Base-by-base conservation (phyloP, 2,329 filamentous ascomycete species). In the Shiraia bambusicola region DNA sequence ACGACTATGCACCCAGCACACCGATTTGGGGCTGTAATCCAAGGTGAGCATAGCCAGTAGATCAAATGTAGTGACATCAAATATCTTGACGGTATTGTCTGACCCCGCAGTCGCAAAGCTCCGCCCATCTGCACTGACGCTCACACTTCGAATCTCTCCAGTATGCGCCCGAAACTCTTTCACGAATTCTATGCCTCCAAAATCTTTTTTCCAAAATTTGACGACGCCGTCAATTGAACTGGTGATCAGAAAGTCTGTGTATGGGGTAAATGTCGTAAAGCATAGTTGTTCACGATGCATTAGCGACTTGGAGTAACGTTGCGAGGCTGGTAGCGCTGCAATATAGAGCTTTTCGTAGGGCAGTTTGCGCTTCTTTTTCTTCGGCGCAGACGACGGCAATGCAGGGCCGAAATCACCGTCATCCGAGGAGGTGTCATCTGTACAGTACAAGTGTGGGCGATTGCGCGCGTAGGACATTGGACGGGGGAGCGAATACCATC, bases 131-230 rank as follows among this genome's bases (percentile, higher is more conserved):
- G 84, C 80, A 70, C 92, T 97, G 50, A 88, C 85, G 27, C 84
- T 93, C 31, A 93, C 88, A 19, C 86, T 86, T 47, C 77, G 83
- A 62, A 97, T 88, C 63, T 94, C 88, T 37, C 88, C 88, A 42
- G 80, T 78, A 70, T 98, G 94, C 6, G 93, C 91, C 63, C 84
- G 86, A 73, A 95, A 98, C 72, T 98, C 91, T 72, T 98, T 98
- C 38, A 97, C 92, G 63, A 98, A 98, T 72, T 98, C 94, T 44
- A 98, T 87, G 1, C 88, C 88, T 25, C 88, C 84, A 2, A 82
- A 84, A 51, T 87, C 81, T 73, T 98, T 98, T 74, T 98, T 98
- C 93, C 93, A 98, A 69, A 98, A 98, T 70, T 98, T 98, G 56
- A 97, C 92, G 1, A 92, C 86, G n/a, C 94, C 94, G 65, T 98